phyloP scores from a whole-genome alignment of 2,329 filamentous ascomycete genomes.

The Parastagonospora nodorum region DNA sequence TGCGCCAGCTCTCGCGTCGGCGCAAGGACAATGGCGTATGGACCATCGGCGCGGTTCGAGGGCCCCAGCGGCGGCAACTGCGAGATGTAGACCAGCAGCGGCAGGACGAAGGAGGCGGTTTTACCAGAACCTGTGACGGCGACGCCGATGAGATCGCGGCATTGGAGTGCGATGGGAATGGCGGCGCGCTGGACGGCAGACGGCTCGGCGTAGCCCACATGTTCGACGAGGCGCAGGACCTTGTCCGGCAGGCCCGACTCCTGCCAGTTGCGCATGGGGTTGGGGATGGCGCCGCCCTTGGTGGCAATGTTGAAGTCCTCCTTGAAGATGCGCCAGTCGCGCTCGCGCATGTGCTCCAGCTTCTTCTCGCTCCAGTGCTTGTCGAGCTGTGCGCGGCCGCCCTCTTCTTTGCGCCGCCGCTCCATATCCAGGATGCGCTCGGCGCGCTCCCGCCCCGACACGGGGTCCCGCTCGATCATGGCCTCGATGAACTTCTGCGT shows the following conservation, averaged over 20 bases:
- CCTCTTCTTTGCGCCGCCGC: constrained; percentile 73
- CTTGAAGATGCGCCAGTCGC: constrained; percentile 99
- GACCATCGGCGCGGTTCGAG: constrained; percentile 87
- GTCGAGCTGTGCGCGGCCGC: constrained; percentile 74
- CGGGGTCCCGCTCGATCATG: constrained; percentile 74
- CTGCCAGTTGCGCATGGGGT: constrained; percentile 93
- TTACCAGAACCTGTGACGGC: constrained; percentile 98
- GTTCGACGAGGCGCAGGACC: constrained; percentile 78
- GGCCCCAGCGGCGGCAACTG: constrained; percentile 85
- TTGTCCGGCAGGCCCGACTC: constrained; percentile 81
- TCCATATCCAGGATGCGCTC: constrained; percentile 85
- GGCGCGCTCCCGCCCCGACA: constrained; percentile 77
- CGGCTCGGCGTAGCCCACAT: constrained; percentile 89
- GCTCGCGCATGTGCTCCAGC: constrained; percentile 90
- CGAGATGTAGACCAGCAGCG: constrained; percentile 91
- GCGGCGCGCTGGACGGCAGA: constrained; percentile 91
- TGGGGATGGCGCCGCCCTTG: constrained; percentile 88
- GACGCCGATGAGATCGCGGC: constrained; percentile 95
- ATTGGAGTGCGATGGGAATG: constrained; percentile 92
- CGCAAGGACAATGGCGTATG: constrained; percentile 95
- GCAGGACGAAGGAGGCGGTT: constrained; percentile 92
- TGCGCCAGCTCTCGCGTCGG: constrained; percentile 97
- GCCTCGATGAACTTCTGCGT: constrained; percentile 67
- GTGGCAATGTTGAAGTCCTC: constrained; percentile 97
- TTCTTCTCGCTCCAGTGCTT: constrained; percentile 97